phyloP scores from a whole-genome alignment of 2,329 filamentous ascomycete genomes.

The Fusarium domesticum region DNA sequence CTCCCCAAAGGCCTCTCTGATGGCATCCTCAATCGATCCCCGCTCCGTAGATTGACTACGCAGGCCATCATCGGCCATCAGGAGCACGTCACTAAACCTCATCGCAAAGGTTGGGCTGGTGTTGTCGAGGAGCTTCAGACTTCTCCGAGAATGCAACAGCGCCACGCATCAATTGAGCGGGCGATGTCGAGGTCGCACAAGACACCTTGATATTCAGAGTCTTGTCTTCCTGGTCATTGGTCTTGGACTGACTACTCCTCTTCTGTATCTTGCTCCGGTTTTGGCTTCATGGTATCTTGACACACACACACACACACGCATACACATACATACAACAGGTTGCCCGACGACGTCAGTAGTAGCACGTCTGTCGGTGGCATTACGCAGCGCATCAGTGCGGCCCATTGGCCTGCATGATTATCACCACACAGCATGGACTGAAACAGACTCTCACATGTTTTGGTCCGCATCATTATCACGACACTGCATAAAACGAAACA shows the following conservation, averaged over 20 bases:
- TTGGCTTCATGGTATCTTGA: not conserved
- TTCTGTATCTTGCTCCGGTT: not conserved
- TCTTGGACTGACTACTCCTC: not conserved
- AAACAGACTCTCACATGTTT: no score
- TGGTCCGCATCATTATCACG: constrained; percentile 19
- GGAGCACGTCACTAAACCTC: constrained; percentile 45
- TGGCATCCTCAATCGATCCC: constrained; percentile 44
- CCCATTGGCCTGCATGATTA: not conserved
- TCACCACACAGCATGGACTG: constrained; percentile 10
- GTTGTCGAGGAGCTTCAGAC: constrained; percentile 62
- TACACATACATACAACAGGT: not conserved
- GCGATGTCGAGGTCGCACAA: constrained; percentile 45
- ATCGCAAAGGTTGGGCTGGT: constrained; percentile 58
- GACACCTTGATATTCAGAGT: constrained; percentile 26
- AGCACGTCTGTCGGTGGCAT: not conserved
- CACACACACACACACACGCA: not conserved
- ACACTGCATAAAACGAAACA: constrained; percentile 17
- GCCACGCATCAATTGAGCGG: constrained; percentile 61
- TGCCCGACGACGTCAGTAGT: not conserved
- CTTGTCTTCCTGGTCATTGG: not conserved
- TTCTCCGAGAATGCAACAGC: constrained; percentile 58
- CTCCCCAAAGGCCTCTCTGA: constrained; percentile 45
- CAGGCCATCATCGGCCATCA: constrained; percentile 50
- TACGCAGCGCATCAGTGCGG: not conserved
- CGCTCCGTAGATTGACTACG: constrained; percentile 52